phyloP scores from a whole-genome alignment of 2,329 filamentous ascomycete genomes.

The Geosmithia morbida region DNA sequence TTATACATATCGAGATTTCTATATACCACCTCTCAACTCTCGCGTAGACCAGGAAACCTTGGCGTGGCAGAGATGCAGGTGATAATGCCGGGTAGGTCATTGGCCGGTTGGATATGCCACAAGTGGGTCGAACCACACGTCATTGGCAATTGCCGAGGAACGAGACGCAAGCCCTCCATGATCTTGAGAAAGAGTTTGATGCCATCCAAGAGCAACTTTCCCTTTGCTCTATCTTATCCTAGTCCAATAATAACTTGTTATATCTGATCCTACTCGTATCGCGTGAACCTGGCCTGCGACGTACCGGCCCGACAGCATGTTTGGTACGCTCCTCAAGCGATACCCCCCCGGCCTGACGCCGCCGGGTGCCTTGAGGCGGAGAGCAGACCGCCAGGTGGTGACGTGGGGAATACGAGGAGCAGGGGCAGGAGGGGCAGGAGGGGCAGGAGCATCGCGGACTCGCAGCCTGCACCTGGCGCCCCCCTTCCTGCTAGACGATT shows the following conservation, averaged over 20 bases:
- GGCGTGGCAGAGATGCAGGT: not conserved
- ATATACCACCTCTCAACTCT: too few relatives aligned
- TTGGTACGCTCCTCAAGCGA: not conserved
- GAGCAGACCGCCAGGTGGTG: not conserved
- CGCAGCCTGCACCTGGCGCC: constrained; percentile 37
- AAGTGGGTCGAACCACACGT: not conserved
- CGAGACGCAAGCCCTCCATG: too few relatives aligned
- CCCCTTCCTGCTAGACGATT: constrained; percentile 59
- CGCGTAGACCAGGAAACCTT: too few relatives aligned
- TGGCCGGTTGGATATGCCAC: not conserved
- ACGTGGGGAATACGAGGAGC: not conserved
- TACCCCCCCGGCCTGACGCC: not conserved
- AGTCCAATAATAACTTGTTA: too few relatives aligned
- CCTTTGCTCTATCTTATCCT: too few relatives aligned
- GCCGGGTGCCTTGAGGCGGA: too few relatives aligned
- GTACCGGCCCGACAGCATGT: not conserved
- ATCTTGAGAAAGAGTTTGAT: too few relatives aligned
- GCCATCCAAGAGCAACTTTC: too few relatives aligned
- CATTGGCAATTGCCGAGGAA: too few relatives aligned
- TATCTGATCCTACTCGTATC: too few relatives aligned
- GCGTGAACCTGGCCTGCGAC: not conserved
- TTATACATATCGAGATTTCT: too few relatives aligned
- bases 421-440: not conserved
- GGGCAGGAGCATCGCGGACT: not conserved
- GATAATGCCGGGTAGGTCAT: not conserved